Evolutionary conservation across 2,329 filamentous ascomycete species (phyloP).

Genomic region (Drechslerella coelobrocha): DNA sequence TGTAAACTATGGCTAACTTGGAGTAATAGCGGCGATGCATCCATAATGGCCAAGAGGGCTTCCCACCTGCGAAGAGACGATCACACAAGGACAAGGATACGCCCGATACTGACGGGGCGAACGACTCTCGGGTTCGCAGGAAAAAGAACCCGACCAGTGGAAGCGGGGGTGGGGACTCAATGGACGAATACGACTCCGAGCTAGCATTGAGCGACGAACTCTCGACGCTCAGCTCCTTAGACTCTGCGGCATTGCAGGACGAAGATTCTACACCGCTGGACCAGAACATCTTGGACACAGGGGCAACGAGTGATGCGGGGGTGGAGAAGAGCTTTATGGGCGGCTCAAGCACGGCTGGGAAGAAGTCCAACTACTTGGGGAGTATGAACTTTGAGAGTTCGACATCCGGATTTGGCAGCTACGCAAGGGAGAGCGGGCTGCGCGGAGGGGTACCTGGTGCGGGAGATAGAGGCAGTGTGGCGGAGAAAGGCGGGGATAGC

Average conservation of each 20-base stretch:
- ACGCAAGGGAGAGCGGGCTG: conserved; percentile 21
- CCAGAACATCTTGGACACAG: conserved; percentile 22
- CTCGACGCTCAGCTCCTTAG: conserved; percentile 40
- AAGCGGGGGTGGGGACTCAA: conserved; percentile 8
- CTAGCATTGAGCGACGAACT: conserved; percentile 39
- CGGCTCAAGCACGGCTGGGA: conserved; percentile 6
- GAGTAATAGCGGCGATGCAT: conserved; percentile 38
- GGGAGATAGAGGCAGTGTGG: conserved; percentile 4
- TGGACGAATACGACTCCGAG: conserved; percentile 34
- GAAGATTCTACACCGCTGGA: conserved; percentile 31
- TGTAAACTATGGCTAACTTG: conserved; percentile 12
- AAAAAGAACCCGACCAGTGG: conserved; percentile 33
- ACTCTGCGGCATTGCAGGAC: conserved; percentile 32
- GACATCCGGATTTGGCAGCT: conserved; percentile 16
- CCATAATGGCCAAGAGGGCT: conserved; percentile 47
- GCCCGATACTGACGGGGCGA: conserved; percentile 28
- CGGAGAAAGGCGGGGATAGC: conserved; percentile 20
- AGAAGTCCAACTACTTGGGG: conserved; percentile 24
- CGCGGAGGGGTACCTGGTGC: conserved; percentile 15
- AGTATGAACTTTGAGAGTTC: conserved; percentile 39
- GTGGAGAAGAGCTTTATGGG: conserved; percentile 26
- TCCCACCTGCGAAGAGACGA: conserved; percentile 42
- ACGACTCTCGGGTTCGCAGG: conserved; percentile 18
- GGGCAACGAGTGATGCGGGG: not conserved
- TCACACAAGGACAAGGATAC: conserved; percentile 46